Percentiles rank a stretch among this genome's conserved stretches.
Conservation (phyloP, 2,329 filamentous ascomycete species). For the Lasiodiplodia gonubiensis region DNA sequence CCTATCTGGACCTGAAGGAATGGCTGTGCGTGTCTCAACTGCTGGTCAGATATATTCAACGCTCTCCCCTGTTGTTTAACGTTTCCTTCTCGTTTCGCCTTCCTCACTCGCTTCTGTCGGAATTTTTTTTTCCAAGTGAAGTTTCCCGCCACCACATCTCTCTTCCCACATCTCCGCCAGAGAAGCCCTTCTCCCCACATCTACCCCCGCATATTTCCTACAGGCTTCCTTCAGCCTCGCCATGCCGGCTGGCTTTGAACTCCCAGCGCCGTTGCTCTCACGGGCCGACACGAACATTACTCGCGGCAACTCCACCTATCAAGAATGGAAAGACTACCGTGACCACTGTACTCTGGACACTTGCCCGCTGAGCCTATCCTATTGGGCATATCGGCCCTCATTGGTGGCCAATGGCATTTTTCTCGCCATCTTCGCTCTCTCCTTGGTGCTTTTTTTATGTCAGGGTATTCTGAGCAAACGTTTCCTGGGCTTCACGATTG, state of each 20-base stretch:
- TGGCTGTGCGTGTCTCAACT: slow-evolving; percentile 14
- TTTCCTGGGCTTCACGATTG: slow-evolving; percentile 51
- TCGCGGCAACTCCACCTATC: slow-evolving; percentile 29
- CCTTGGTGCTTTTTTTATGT: slow-evolving; percentile 44
- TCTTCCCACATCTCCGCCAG: background rate
- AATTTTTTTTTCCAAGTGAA: background rate
- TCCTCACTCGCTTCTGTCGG: background rate
- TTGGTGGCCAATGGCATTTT: slow-evolving; percentile 51
- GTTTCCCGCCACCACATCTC: background rate
- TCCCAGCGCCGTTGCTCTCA: slow-evolving; percentile 4
- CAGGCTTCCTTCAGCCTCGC: slow-evolving; percentile 1
- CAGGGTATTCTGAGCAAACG: slow-evolving; percentile 47
- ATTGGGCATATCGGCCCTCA: slow-evolving; percentile 53
- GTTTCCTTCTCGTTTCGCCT: slow-evolving; percentile 1
- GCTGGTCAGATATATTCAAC: slow-evolving; percentile 3
- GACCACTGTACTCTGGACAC: slow-evolving; percentile 44
- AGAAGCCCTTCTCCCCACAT: background rate
- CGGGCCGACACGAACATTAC: slow-evolving; percentile 13
- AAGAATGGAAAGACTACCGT: slow-evolving; percentile 34
- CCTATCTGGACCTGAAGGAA: slow-evolving; percentile 4
- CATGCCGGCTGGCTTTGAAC: slow-evolving; percentile 10
- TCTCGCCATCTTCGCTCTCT: slow-evolving; percentile 51
- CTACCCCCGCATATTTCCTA: background rate
- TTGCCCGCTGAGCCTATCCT: slow-evolving; percentile 48
- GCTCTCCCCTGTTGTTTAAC: background rate